Conservation (phyloP, 2,329 filamentous ascomycete genomes). For the Aspergillus melleus region DNA sequence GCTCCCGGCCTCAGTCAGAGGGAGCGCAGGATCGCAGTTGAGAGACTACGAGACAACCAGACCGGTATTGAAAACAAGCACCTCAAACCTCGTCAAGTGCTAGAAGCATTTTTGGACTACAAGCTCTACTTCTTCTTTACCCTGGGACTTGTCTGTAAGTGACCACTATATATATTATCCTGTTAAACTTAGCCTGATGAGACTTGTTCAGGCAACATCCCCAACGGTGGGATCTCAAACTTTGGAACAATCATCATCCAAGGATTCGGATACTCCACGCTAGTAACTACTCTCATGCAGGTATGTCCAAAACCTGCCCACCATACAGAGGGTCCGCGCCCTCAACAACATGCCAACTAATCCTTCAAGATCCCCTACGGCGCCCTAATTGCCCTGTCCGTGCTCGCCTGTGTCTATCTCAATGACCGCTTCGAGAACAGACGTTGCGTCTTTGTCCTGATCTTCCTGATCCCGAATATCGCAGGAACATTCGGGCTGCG, state of each 20-base stretch:
- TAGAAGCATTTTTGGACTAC: conserved; percentile 58
- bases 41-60: conserved; percentile 57
- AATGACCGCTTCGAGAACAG: conserved; percentile 50
- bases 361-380: conserved; percentile 48
- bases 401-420: conserved; percentile 49
- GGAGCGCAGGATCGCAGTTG: conserved; percentile 57
- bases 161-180: neutral
- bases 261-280: conserved; percentile 56
- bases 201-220: conserved; percentile 42
- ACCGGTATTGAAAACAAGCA: conserved; percentile 60
- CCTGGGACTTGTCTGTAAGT: conserved; percentile 48
- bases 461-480: conserved; percentile 62
- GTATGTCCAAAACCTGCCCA: conserved; percentile 18
- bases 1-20: conserved; percentile 52
- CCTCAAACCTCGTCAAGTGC: conserved; percentile 56
- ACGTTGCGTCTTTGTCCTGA: conserved; percentile 55
- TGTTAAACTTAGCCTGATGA: neutral
- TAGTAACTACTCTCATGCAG: conserved; percentile 56
- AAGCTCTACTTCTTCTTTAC: conserved; percentile 61
- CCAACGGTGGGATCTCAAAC: conserved; percentile 60
- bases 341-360: neutral
- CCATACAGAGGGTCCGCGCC: neutral
- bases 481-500: conserved; percentile 59
- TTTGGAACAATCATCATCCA: conserved; percentile 62
- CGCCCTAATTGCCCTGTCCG: conserved; percentile 51